phyloP scores from a whole-genome alignment of 2,329 filamentous ascomycete genomes.

The Scolecobasidium constrictum region DNA sequence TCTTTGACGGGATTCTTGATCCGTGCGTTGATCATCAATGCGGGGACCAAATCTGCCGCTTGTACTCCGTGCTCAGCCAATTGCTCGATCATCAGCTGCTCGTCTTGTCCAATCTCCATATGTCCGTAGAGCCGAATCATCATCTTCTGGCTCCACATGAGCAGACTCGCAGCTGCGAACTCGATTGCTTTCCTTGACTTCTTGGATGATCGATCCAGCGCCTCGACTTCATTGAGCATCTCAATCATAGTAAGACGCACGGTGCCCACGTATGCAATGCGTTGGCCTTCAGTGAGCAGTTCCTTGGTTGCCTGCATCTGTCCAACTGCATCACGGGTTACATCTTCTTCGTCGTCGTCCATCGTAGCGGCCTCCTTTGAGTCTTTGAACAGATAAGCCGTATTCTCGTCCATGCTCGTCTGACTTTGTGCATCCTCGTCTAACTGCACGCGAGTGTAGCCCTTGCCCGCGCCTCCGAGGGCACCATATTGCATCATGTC shows the following conservation, averaged over 20 bases:
- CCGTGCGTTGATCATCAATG: conserved; percentile 81
- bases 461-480: conserved; percentile 82
- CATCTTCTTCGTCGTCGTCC: conserved; percentile 51
- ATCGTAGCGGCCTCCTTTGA: conserved; percentile 40
- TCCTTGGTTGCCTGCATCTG: conserved; percentile 96
- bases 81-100: conserved; percentile 99
- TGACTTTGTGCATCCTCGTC: conserved; percentile 91
- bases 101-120: conserved; percentile 78
- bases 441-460: conserved; percentile 88
- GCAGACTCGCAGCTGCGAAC: conserved; percentile 63
- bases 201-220: conserved; percentile 50
- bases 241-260: conserved; percentile 69
- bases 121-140: conserved; percentile 91
- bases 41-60: conserved; percentile 70
- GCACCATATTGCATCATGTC: conserved; percentile 62
- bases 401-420: conserved; percentile 96
- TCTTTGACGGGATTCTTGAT: conserved; percentile 86
- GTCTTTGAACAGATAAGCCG: conserved; percentile 86
- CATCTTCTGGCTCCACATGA: conserved; percentile 97
- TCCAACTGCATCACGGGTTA: conserved; percentile 44
- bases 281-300: conserved; percentile 85
- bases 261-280: conserved; percentile 90
- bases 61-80: conserved; percentile 84
- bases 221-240: conserved; percentile 61
- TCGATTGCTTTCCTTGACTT: conserved; percentile 61